These are phyloP conservation scores for Guillardia theta DNA, from an alignment of 78 protist genomes.

Conservation along the genomic window DNA sequence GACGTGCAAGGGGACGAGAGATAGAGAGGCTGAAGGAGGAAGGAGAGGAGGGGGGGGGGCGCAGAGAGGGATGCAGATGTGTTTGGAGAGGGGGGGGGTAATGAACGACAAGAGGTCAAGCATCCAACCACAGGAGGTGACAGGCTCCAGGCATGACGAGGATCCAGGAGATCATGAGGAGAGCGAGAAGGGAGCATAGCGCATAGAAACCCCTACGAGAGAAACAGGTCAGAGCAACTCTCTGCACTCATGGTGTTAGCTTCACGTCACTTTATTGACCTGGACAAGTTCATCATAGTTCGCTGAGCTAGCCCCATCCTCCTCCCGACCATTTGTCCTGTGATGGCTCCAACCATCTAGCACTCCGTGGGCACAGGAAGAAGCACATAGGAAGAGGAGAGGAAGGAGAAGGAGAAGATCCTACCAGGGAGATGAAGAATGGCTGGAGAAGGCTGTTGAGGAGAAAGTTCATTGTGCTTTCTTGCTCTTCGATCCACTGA, in stretches of 20 bases:
- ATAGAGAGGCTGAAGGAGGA: neutral
- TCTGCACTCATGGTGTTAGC: neutral
- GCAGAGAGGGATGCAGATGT: too few species aligned
- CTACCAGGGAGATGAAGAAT: too few species aligned
- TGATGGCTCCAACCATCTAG: too few species aligned
- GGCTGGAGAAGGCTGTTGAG: too few species aligned
- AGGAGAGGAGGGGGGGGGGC: neutral
- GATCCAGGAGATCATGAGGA: too few species aligned
- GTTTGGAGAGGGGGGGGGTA: neutral
- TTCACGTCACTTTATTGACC: neutral
- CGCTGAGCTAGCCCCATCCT: neutral
- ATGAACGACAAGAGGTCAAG: neutral
- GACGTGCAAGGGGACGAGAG: neutral
- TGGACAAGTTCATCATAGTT: neutral
- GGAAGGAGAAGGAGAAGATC: too few species aligned
- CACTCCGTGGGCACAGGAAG: too few species aligned
- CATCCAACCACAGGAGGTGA: neutral
- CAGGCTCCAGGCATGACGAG: neutral
- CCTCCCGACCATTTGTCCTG: too few species aligned
- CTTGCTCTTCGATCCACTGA: neutral
- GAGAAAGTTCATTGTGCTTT: neutral
- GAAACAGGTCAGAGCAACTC: neutral
- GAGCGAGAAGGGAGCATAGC: too few species aligned
- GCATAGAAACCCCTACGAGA: too few species aligned
- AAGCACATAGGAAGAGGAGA: too few species aligned